phyloP scores from a whole-genome alignment of 2,329 filamentous ascomycete species.

The Ophiostoma piceae region DNA sequence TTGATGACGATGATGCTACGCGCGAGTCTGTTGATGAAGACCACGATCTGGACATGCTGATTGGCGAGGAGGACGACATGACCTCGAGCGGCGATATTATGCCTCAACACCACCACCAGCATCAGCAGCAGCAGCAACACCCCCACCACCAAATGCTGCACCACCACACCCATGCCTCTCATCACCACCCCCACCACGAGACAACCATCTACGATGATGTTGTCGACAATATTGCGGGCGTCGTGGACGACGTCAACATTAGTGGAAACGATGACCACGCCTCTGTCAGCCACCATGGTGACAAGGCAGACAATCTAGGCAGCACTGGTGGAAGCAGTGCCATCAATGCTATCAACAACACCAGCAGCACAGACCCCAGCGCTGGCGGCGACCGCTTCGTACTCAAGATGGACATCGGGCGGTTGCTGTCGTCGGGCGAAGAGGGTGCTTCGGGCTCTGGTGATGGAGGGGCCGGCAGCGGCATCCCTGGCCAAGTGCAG shows the following conservation, averaged over 20 bases:
- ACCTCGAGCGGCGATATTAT: not conserved
- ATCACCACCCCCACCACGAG: slow-evolving; percentile 17
- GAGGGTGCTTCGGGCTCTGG: slow-evolving; percentile 18
- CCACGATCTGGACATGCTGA: slow-evolving; percentile 49
- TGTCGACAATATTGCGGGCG: slow-evolving; percentile 20
- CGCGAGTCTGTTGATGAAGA: slow-evolving; percentile 41
- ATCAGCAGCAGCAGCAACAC: slow-evolving; percentile 6
- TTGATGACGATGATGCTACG: slow-evolving; percentile 33
- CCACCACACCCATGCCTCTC: not conserved
- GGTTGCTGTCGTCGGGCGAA: slow-evolving; percentile 25
- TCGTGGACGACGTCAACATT: slow-evolving; percentile 23
- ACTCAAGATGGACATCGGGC: slow-evolving; percentile 29
- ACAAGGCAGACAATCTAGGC: not conserved
- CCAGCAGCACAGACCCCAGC: slow-evolving; percentile 4
- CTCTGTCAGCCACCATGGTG: not conserved
- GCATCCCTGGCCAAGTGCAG: not conserved
- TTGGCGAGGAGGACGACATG: slow-evolving; percentile 41
- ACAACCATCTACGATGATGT: slow-evolving; percentile 21
- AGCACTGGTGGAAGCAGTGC: not conserved
- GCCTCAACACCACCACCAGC: not conserved
- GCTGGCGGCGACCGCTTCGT: slow-evolving; percentile 24
- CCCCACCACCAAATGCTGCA: slow-evolving; percentile 7
- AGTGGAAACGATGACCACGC: slow-evolving; percentile 18
- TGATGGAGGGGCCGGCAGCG: not conserved
- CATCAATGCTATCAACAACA: not conserved